Evolutionary conservation across 83 land plant species (phyloP).

Genomic region (Thuja plicata): DNA sequence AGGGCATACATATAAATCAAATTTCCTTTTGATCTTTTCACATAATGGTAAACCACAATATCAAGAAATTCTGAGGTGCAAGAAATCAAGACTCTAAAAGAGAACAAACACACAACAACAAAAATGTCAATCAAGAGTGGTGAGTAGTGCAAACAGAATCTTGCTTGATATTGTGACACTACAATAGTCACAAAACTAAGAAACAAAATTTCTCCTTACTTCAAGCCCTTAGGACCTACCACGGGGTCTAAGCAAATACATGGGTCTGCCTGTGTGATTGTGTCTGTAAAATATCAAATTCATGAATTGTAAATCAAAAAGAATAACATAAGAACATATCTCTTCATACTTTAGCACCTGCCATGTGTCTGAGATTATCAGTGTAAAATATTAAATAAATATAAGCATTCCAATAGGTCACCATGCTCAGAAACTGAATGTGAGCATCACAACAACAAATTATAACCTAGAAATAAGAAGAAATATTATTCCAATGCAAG

Average conservation of each 20-base stretch:
- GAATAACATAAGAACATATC: not conserved
- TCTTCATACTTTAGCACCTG: not conserved
- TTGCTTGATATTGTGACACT: not conserved
- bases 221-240: not conserved
- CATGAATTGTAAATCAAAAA: not conserved
- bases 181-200: not conserved
- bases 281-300: not conserved
- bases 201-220: not conserved
- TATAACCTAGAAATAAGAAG: not conserved
- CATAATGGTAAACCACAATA: not conserved
- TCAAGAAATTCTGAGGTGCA: not conserved
- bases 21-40: not conserved
- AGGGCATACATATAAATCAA: not conserved
- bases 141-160: not conserved
- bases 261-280: not conserved
- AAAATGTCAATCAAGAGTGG: not conserved
- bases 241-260: too few relatives aligned
- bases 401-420: not conserved
- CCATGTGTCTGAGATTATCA: not conserved
- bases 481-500: not conserved
- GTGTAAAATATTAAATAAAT: not conserved
- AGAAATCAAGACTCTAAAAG: not conserved
- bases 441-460: not conserved
- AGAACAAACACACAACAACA: not conserved
- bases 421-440: not conserved